These are phyloP conservation scores for Chlorella sp. DNA, from an alignment of 139 green algal genomes.

Conservation along the genomic window DNA sequence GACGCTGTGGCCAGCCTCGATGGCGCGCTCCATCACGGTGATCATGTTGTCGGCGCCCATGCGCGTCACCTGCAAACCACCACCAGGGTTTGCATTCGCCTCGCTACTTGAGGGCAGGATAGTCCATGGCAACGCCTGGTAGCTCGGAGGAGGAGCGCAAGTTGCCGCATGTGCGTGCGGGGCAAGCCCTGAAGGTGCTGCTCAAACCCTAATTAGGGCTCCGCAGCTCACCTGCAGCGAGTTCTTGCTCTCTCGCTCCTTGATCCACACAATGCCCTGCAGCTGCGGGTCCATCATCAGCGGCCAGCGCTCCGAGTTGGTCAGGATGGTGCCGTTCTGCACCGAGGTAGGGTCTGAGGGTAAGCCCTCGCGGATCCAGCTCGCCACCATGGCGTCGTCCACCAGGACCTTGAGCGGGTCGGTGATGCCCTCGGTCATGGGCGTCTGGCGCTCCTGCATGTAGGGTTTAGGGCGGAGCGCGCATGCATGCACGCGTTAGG, in stretches of 20 bases:
- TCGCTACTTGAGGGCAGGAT: no score
- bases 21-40: conserved; percentile 67
- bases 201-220: no score
- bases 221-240: conserved; percentile 54
- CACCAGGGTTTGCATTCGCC: no score
- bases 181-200: no score
- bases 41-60: conserved; percentile 72
- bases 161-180: no score
- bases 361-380: conserved; percentile 68
- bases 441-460: conserved; percentile 48
- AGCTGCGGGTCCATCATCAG: conserved; percentile 86
- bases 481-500: neutral
- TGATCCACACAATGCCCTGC: conserved; percentile 85
- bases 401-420: conserved; percentile 69
- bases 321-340: conserved; percentile 76
- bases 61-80: conserved; percentile 57
- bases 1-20: conserved; percentile 70
- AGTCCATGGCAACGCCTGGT: no score
- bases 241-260: conserved; percentile 77
- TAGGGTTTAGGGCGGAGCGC: no score
- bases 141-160: no score
- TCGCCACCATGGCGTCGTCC: conserved; percentile 67
- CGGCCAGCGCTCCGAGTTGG: conserved; percentile 74
- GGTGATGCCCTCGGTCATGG: conserved; percentile 72
- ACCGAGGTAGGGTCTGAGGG: conserved; percentile 68